Evolutionary conservation across 345 rosid species (phyloP).

Genomic region (Erodium maritimum): DNA sequence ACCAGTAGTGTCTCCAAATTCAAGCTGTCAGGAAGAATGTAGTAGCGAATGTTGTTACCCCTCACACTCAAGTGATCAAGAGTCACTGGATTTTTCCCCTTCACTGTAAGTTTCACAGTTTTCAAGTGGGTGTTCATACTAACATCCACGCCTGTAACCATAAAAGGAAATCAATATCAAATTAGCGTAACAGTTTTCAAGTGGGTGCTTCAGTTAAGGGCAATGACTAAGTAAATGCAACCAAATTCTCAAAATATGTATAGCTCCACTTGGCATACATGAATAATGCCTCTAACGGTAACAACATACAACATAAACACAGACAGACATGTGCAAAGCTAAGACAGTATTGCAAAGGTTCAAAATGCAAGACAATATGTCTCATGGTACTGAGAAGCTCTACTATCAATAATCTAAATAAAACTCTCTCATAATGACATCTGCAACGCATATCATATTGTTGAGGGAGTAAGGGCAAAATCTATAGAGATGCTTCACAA

Average conservation of each 20-base stretch:
- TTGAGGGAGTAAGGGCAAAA: not conserved
- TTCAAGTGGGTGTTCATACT: conserved; percentile 98
- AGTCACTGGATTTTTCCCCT: conserved; percentile 85
- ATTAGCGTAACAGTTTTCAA: not conserved
- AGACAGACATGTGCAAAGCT: too few species aligned
- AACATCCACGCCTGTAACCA: conserved; percentile 72
- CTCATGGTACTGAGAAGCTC: too few species aligned
- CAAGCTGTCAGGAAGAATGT: conserved; percentile 97
- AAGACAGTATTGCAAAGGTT: too few species aligned
- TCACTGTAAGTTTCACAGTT: conserved; percentile 77
- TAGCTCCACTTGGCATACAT: not conserved
- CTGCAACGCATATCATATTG: too few species aligned
- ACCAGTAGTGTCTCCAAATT: conserved; percentile 94
- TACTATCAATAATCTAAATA: not conserved
- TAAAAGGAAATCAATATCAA: conserved; percentile 1
- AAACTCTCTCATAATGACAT: not conserved
- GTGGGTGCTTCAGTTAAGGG: not conserved
- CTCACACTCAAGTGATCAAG: conserved; percentile 88
- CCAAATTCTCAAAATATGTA: not conserved
- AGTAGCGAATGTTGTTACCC: conserved; percentile 91
- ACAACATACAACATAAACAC: too few species aligned
- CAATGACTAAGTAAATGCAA: not conserved
- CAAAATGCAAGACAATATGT: too few species aligned
- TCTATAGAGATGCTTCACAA: not conserved
- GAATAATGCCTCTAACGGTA: not conserved